phyloP scores from a whole-genome alignment of 257 asterid genomes.

The Prunella vulgaris region DNA sequence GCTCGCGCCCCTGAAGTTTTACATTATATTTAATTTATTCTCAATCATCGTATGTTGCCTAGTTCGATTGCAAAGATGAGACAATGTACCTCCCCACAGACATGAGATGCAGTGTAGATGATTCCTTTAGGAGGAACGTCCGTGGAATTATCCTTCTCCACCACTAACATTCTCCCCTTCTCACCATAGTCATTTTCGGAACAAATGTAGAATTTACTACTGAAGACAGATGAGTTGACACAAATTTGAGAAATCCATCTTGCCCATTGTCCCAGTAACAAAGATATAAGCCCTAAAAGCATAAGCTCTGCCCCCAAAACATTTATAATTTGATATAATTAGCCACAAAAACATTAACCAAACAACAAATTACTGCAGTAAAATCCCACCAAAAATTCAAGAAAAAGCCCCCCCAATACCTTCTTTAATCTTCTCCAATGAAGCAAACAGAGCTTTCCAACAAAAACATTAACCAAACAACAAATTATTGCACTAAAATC shows the following conservation, averaged over 20 bases:
- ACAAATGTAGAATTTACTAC: conserved; percentile 69
- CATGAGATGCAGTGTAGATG: conserved; percentile 37
- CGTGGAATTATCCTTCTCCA: conserved; percentile 35
- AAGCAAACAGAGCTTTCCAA: too few species aligned
- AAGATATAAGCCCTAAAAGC: conserved; percentile 88
- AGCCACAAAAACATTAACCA: not conserved
- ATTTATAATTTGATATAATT: too few species aligned
- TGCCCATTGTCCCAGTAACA: conserved; percentile 88
- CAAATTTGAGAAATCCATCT: conserved; percentile 77
- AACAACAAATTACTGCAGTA: not conserved
- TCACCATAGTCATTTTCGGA: conserved; percentile 54
- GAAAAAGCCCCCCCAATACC: conserved; percentile 30
- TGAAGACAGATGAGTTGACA: conserved; percentile 72
- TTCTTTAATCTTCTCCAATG: conserved; percentile 77
- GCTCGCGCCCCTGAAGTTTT: conserved; percentile 67
- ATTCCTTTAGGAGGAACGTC: conserved; percentile 49
- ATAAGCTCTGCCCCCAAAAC: conserved; percentile 56
- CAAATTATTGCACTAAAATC: too few species aligned
- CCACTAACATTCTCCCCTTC: conserved; percentile 27
- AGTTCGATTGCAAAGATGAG: not conserved
- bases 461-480: too few species aligned
- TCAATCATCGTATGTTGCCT: not conserved
- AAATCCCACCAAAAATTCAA: too few species aligned
- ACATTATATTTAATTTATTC: not conserved
- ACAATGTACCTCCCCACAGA: conserved; percentile 61